These are phyloP conservation scores for Parathielavia hyrcaniae DNA, from an alignment of 495 filamentous ascomycete genomes.

Conservation along the genomic window DNA sequence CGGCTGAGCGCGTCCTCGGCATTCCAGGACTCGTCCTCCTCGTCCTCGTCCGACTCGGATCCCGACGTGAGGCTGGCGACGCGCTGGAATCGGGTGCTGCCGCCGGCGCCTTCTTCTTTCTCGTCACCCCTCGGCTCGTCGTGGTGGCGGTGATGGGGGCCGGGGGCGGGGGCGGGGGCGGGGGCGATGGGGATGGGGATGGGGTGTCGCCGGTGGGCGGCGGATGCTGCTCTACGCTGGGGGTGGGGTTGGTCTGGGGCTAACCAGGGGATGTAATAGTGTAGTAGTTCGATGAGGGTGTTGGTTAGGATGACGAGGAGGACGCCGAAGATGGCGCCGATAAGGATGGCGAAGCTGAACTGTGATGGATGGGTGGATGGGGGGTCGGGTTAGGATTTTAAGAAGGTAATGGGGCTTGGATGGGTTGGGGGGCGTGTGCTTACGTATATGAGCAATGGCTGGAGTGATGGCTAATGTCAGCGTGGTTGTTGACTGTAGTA, in stretches of 20 bases:
- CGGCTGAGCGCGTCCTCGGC: no score
- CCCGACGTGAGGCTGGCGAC: neutral
- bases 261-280: neutral
- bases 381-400: neutral
- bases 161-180: no score
- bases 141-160: constrained; percentile 3
- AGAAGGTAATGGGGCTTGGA: neutral
- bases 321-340: constrained; percentile 47
- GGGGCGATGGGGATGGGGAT: no score
- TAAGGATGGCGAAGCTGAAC: constrained; percentile 6
- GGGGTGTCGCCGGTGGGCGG: no score
- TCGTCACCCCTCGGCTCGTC: no score
- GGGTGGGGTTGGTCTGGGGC: neutral
- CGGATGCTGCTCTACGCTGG: neutral
- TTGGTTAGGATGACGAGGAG: constrained; percentile 52
- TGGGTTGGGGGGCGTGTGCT: neutral
- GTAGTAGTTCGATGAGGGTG: neutral
- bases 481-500: neutral
- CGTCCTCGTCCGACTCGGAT: no score
- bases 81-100: neutral
- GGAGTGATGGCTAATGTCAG: neutral
- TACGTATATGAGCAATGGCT: neutral
- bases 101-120: no score
- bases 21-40: no score
- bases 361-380: neutral